phyloP scores from a whole-genome alignment of 2,329 filamentous ascomycete species.

The Monilinia vaccinii-corymbosi region DNA sequence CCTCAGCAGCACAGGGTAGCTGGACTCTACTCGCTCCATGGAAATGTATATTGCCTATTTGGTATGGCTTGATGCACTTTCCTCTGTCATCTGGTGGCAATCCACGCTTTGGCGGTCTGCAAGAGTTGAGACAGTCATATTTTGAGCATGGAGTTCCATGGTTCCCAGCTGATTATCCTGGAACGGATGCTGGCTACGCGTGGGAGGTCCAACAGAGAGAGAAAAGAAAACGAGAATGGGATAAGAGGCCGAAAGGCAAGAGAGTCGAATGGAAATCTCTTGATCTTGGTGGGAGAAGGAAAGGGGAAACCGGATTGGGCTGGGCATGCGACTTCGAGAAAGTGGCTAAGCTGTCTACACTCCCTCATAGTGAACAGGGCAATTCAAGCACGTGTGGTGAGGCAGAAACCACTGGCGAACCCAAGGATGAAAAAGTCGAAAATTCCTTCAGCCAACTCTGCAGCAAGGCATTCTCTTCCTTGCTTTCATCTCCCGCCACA shows the following conservation, averaged over 20 bases:
- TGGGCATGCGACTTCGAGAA: conserved; percentile 77
- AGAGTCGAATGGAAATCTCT: conserved; percentile 66
- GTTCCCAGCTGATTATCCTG: conserved; percentile 81
- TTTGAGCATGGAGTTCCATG: conserved; percentile 73
- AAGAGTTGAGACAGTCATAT: conserved; percentile 68
- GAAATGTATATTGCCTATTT: conserved; percentile 78
- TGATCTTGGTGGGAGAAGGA: conserved; percentile 62
- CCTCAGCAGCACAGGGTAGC: conserved; percentile 49
- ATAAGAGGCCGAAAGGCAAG: conserved; percentile 71
- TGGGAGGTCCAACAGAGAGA: conserved; percentile 66
- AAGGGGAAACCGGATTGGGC: conserved; percentile 74
- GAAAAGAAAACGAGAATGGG: conserved; percentile 57
- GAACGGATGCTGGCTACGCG: conserved; percentile 65
- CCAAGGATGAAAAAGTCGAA: background rate
- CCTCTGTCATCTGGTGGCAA: conserved; percentile 73
- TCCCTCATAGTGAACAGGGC: conserved; percentile 8
- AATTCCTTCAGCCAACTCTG: conserved; percentile 16
- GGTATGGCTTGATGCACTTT: conserved; percentile 78
- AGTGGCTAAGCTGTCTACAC: conserved; percentile 11
- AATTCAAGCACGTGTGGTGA: background rate
- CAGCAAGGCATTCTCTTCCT: conserved; percentile 16
- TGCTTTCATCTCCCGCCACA: conserved; percentile 19
- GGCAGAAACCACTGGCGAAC: background rate
- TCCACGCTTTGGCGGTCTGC: conserved; percentile 71
- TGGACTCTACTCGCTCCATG: conserved; percentile 86